Conservation (phyloP, 495 filamentous ascomycete species). For the Penicillium cosmopolitanum region DNA sequence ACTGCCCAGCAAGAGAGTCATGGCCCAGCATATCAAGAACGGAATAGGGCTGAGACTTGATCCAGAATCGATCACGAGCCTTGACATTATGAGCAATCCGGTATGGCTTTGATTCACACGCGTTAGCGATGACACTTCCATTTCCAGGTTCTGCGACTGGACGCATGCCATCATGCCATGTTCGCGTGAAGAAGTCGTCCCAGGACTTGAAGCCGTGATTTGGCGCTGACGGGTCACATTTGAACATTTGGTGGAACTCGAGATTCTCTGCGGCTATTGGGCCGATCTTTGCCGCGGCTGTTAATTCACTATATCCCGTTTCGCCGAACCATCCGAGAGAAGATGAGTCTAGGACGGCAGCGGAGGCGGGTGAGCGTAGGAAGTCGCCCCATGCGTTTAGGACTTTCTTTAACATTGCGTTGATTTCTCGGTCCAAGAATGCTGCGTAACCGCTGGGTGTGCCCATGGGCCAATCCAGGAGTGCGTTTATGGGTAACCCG, state of each 20-base stretch:
- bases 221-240: slow-evolving; percentile 26
- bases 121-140: slow-evolving; percentile 59
- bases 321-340: slow-evolving; percentile 65
- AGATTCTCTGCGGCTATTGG: slow-evolving; percentile 37
- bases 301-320: slow-evolving; percentile 30
- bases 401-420: slow-evolving; percentile 67
- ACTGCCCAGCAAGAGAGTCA: slow-evolving; percentile 53
- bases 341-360: slow-evolving; percentile 55
- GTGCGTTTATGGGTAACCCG: slow-evolving; percentile 67
- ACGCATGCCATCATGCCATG: slow-evolving; percentile 55
- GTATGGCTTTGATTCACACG: slow-evolving; percentile 63
- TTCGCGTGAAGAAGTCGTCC: slow-evolving; percentile 77
- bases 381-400: slow-evolving; percentile 70
- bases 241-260: slow-evolving; percentile 61
- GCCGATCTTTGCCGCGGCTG: slow-evolving; percentile 52
- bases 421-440: slow-evolving; percentile 70
- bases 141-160: slow-evolving; percentile 58
- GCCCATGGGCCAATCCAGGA: slow-evolving; percentile 76
- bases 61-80: slow-evolving; percentile 59
- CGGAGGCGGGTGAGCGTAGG: slow-evolving; percentile 58
- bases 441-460: slow-evolving; percentile 67
- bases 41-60: slow-evolving; percentile 70
- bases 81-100: slow-evolving; percentile 29
- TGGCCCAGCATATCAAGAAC: slow-evolving; percentile 64
- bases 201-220: slow-evolving; percentile 67